phyloP scores from a whole-genome alignment of 2,329 filamentous ascomycete species.

The Tolypocladium pustulatum region DNA sequence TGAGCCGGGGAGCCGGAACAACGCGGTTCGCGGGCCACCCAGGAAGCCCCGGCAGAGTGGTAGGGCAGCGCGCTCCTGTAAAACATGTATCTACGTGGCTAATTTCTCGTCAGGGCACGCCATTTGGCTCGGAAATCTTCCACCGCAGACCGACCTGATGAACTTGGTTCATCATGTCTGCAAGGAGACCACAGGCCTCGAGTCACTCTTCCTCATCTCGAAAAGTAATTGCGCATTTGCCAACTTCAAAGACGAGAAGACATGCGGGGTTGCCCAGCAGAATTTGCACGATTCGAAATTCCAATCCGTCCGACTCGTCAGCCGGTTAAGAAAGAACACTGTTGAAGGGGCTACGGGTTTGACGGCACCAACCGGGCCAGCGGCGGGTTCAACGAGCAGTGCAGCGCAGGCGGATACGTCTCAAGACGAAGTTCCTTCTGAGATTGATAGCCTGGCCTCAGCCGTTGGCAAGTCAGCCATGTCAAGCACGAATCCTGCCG shows the following conservation, averaged over 20 bases:
- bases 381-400: conserved; percentile 23
- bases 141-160: conserved; percentile 70
- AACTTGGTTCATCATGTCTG: conserved; percentile 88
- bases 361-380: conserved; percentile 45
- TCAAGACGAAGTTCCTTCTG: conserved; percentile 3
- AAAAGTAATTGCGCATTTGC: conserved; percentile 98
- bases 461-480: conserved; percentile 1
- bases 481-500: background rate
- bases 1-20: conserved; percentile 12
- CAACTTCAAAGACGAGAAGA: conserved; percentile 76
- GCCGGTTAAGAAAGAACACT: conserved; percentile 57
- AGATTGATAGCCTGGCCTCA: conserved; percentile 1
- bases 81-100: background rate
- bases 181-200: conserved; percentile 64
- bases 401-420: conserved; percentile 5
- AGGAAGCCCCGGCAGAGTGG: conserved; percentile 46
- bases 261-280: conserved; percentile 66
- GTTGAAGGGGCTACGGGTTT: conserved; percentile 34
- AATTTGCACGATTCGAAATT: conserved; percentile 88
- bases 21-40: conserved; percentile 21
- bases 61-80: conserved; percentile 22
- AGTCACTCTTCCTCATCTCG: conserved; percentile 87
- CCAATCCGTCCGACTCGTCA: conserved; percentile 75
- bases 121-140: conserved; percentile 92
- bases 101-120: conserved; percentile 53